A percentile compares a stretch with the other conserved stretches of the same genome.
phyloP scores from a whole-genome alignment of 129 eudicot genomes.

The Chrysanthemum lavandulifolium region DNA sequence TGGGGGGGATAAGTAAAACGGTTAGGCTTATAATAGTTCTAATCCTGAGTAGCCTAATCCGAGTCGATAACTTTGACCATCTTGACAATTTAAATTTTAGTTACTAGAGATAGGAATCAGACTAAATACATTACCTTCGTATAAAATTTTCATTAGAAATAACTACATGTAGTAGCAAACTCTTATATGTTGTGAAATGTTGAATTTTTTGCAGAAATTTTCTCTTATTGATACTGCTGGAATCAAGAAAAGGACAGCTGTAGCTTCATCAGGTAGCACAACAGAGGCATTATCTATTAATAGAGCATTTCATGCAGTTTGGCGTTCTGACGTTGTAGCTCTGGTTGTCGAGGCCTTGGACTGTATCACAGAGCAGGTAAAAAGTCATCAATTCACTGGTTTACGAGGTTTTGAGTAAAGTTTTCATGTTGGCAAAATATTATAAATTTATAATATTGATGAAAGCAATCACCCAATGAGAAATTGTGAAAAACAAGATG shows the following conservation, averaged over 20 bases:
- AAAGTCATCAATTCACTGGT: not conserved
- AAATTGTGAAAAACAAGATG: constrained; percentile 30
- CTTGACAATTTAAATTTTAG: not conserved
- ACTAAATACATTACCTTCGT: not conserved
- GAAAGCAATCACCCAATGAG: not conserved
- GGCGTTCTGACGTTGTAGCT: constrained; percentile 98
- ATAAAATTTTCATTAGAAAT: constrained; percentile 2
- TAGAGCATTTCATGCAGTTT: constrained; percentile 92
- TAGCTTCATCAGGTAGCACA: constrained; percentile 93
- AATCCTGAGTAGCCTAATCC: not conserved
- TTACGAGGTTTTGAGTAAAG: not conserved
- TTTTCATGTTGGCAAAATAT: constrained; percentile 5
- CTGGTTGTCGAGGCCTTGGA: constrained; percentile 95
- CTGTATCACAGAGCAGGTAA: constrained; percentile 97
- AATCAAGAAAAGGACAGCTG: constrained; percentile 82
- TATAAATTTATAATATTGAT: not conserved
- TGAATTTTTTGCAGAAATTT: constrained; percentile 62
- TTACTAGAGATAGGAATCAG: not conserved
- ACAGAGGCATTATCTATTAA: constrained; percentile 95
- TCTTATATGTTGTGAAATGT: not conserved
- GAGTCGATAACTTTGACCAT: constrained; percentile 14
- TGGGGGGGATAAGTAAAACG: not conserved
- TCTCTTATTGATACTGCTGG: constrained; percentile 96
- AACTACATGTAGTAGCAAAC: not conserved
- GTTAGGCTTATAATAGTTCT: not conserved